Percentiles rank a stretch among this genome's conserved stretches.
phyloP scores from a whole-genome alignment of 331 rosid species.

The Quercus tomentella region DNA sequence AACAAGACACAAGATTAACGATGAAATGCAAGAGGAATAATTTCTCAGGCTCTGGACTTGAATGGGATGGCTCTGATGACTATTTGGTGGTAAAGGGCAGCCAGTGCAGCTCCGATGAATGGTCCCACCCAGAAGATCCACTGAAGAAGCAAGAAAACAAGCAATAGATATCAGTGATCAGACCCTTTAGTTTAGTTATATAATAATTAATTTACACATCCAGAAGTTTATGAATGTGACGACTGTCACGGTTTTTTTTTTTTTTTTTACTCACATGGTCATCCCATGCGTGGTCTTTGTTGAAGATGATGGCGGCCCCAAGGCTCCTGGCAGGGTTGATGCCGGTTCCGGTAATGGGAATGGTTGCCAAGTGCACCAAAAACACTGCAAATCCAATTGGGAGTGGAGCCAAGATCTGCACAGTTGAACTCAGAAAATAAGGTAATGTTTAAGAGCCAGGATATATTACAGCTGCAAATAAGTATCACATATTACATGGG shows the following conservation, averaged over 20 bases:
- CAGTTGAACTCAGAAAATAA: neutral
- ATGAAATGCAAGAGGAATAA: neutral
- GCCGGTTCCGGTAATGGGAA: conserved; percentile 39
- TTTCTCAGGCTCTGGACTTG: conserved; percentile 26
- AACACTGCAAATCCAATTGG: conserved; percentile 43
- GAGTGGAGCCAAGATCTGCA: conserved; percentile 45
- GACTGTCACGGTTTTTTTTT: too few species aligned
- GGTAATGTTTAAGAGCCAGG: neutral
- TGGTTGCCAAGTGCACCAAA: conserved; percentile 41
- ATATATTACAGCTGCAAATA: too few species aligned
- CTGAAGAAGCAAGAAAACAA: neutral
- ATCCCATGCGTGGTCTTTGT: conserved; percentile 37
- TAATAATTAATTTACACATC: neutral
- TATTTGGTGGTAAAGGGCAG: conserved; percentile 38
- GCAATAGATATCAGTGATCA: neutral
- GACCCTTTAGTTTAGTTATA: neutral
- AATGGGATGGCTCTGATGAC: conserved; percentile 43
- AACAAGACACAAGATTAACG: neutral
- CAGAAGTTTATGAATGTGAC: neutral
- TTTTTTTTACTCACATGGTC: conserved; percentile 21
- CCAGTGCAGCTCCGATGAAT: conserved; percentile 38
- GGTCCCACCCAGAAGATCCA: conserved; percentile 43
- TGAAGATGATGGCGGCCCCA: conserved; percentile 38
- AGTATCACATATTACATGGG: too few species aligned
- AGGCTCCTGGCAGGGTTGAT: conserved; percentile 47